Evolutionary conservation across 306 rosid species (phyloP).

Genomic region (Cucurbita maxima): DNA sequence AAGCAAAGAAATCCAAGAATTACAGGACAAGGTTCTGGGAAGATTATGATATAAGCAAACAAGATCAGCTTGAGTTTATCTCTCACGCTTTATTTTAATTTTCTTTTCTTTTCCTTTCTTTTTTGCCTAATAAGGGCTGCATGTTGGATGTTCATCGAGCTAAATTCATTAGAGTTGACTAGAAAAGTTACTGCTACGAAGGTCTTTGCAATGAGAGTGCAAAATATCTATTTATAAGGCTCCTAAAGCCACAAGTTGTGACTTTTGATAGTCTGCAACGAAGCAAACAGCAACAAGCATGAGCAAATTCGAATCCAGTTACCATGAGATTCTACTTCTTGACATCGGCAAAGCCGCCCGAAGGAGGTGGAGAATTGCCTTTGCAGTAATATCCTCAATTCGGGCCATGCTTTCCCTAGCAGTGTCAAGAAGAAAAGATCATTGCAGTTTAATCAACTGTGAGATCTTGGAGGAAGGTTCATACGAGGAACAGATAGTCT

Average conservation of each 20-base stretch:
- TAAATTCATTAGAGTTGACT: not conserved
- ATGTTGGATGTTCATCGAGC: not conserved
- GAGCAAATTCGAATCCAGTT: not conserved
- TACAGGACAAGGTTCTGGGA: not conserved
- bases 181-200: not conserved
- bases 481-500: not conserved
- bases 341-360: constrained; percentile 28
- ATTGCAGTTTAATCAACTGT: not conserved
- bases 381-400: constrained; percentile 30
- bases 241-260: not conserved
- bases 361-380: constrained; percentile 57
- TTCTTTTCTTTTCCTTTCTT: not conserved
- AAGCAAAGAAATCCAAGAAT: not conserved
- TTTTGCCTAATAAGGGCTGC: not conserved
- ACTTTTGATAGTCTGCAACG: not conserved
- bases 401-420: constrained; percentile 40
- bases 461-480: not conserved
- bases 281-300: not conserved
- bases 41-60: not conserved
- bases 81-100: not conserved
- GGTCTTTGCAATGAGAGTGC: not conserved
- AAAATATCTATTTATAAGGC: not conserved
- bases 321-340: not conserved
- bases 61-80: not conserved
- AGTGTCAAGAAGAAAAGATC: constrained; percentile 15